phyloP scores from a whole-genome alignment of 2,329 filamentous ascomycete species.

The Rachicladosporium sp. region DNA sequence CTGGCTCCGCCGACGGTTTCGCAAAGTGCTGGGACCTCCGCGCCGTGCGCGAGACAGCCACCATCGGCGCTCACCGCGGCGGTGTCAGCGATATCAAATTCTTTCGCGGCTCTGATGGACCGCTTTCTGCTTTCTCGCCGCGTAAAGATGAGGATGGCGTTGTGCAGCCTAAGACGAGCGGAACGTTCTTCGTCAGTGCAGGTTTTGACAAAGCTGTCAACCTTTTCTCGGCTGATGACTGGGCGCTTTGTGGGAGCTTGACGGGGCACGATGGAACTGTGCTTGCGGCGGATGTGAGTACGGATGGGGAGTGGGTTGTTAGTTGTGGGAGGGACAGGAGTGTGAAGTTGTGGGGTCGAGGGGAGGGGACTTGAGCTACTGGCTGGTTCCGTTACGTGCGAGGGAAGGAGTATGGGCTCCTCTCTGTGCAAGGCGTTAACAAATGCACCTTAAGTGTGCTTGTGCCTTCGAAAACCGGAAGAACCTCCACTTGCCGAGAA shows the following conservation, averaged over 20 bases:
- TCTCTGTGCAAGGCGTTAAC: too few relatives aligned
- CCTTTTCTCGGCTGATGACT: constrained; percentile 92
- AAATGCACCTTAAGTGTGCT: too few relatives aligned
- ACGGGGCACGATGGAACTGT: constrained; percentile 89
- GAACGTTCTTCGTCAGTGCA: constrained; percentile 80
- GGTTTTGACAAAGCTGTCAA: constrained; percentile 95
- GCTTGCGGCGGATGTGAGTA: constrained; percentile 76
- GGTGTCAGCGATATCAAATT: constrained; percentile 87
- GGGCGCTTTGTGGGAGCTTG: constrained; percentile 76
- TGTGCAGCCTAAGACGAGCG: constrained; percentile 60
- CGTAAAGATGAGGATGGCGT: constrained; percentile 40
- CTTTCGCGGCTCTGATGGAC: constrained; percentile 79
- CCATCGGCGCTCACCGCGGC: constrained; percentile 80
- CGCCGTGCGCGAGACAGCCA: constrained; percentile 70
- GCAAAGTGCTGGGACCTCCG: constrained; percentile 97
- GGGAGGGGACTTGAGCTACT: constrained; percentile 35
- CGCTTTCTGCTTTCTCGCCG: constrained; percentile 39
- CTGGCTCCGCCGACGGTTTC: constrained; percentile 86
- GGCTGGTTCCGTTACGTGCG: too few relatives aligned
- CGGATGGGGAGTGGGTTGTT: constrained; percentile 81
- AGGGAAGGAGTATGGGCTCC: too few relatives aligned
- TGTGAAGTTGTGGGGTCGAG: constrained; percentile 89
- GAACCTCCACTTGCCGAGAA: too few relatives aligned
- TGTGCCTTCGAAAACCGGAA: too few relatives aligned
- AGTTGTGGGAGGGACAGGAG: constrained; percentile 90